Conservation (phyloP, 345 rosid genomes). For the Arabidopsis thaliana region DNA sequence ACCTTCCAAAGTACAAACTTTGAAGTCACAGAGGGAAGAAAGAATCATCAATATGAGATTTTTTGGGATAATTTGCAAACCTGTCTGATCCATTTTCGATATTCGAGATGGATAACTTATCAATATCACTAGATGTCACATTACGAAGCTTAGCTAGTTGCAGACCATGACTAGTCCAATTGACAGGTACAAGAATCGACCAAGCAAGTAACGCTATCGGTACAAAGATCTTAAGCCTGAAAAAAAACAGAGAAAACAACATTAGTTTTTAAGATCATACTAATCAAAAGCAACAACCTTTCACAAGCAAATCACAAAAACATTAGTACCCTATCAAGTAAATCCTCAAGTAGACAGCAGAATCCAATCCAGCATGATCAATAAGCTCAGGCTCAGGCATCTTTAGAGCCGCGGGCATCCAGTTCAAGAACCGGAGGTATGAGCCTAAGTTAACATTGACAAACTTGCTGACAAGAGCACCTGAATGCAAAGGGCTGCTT, state of each 20-base stretch:
- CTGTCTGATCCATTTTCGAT: constrained; percentile 66
- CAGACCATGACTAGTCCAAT: constrained; percentile 69
- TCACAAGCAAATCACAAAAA: neutral
- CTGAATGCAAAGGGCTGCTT: constrained; percentile 64
- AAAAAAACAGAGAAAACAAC: constrained; percentile 11
- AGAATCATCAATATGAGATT: neutral
- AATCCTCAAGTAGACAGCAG: constrained; percentile 91
- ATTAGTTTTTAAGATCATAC: neutral
- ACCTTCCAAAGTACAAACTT: constrained; percentile 53
- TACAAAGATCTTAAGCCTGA: constrained; percentile 86
- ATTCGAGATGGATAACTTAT: constrained; percentile 90
- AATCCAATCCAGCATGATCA: constrained; percentile 95
- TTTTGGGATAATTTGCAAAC: constrained; percentile 41
- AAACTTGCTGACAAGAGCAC: constrained; percentile 68
- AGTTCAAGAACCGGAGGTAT: constrained; percentile 74
- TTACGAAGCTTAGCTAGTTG: constrained; percentile 48
- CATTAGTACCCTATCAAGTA: constrained; percentile 77
- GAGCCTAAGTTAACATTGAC: constrained; percentile 77
- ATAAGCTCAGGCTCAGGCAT: constrained; percentile 97
- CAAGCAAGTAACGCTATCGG: constrained; percentile 79
- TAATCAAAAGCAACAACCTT: constrained; percentile 18
- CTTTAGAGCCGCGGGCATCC: constrained; percentile 91
- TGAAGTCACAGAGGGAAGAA: neutral
- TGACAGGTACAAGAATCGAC: constrained; percentile 86
- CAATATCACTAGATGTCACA: constrained; percentile 85